Evolutionary conservation across 176 grass and related monocot species (phyloP).

Genomic region (Avena insularis): DNA sequence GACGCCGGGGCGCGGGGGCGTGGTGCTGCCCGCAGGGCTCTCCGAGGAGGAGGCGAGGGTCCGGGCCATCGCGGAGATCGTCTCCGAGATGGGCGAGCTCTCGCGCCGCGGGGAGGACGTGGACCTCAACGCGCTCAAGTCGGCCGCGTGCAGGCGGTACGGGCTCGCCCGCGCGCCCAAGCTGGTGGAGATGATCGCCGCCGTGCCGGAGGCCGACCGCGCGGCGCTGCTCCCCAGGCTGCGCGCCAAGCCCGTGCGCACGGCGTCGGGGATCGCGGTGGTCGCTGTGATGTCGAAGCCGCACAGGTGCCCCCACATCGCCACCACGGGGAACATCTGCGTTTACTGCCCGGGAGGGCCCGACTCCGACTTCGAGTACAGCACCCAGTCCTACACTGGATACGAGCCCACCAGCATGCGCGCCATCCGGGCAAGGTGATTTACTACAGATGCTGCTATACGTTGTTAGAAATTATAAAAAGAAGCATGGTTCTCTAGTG

Average conservation of each 20-base stretch:
- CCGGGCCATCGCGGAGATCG: slow-evolving; percentile 95
- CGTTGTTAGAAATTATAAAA: slow-evolving; percentile 4
- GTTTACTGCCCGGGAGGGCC: slow-evolving; percentile 96
- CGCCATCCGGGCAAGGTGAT: slow-evolving; percentile 90
- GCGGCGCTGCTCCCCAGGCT: slow-evolving; percentile 77
- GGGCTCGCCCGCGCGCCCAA: slow-evolving; percentile 88
- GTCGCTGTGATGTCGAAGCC: slow-evolving; percentile 99
- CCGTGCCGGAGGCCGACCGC: slow-evolving; percentile 90
- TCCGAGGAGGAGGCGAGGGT: slow-evolving; percentile 96
- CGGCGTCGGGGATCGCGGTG: slow-evolving; percentile 91
- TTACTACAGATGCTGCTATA: slow-evolving; percentile 20
- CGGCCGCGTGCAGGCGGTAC: slow-evolving; percentile 85
- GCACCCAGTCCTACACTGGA: slow-evolving; percentile 94
- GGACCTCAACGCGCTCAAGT: slow-evolving; percentile 96
- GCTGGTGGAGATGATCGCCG: slow-evolving; percentile 96
- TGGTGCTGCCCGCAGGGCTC: slow-evolving; percentile 66
- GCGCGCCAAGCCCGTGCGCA: slow-evolving; percentile 97
- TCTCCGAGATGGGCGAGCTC: slow-evolving; percentile 91
- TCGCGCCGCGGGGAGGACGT: slow-evolving; percentile 93
- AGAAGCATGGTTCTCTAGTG: slow-evolving; percentile 1
- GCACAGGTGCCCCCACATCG: slow-evolving; percentile 93
- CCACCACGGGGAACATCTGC: slow-evolving; percentile 95
- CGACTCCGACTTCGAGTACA: slow-evolving; percentile 98
- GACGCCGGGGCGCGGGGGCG: slow-evolving; percentile 79
- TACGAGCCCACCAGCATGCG: slow-evolving; percentile 99